These are phyloP conservation scores for Melanopsichium pennsylvanicum DNA, from an alignment of 1,284 basidiomycete genomes.

Conservation along the genomic window DNA sequence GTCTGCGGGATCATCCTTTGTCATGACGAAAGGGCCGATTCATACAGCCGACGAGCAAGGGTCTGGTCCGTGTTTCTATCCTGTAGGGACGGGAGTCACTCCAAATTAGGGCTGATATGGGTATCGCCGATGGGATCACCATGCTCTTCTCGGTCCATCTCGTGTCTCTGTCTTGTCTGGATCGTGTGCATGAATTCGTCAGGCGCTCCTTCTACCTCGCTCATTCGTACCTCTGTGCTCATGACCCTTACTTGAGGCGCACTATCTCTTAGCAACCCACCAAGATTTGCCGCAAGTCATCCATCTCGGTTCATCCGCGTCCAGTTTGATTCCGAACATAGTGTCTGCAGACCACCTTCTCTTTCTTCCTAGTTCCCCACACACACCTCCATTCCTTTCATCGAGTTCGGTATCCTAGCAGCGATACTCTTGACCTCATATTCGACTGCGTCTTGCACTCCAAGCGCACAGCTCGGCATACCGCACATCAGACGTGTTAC, in stretches of 20 bases:
- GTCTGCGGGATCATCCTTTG: no score
- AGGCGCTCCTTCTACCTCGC: conserved; percentile 19
- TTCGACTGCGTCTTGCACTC: not conserved
- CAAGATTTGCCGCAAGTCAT: not conserved
- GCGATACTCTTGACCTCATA: not conserved
- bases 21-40: no score
- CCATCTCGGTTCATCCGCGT: not conserved
- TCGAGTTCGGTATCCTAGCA: not conserved
- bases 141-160: not conserved
- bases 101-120: not conserved
- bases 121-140: not conserved
- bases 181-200: conserved; percentile 3
- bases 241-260: not conserved
- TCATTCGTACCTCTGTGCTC: not conserved
- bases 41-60: no score
- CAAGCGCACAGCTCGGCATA: no score
- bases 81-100: conserved; percentile 1
- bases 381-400: not conserved
- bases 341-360: no score
- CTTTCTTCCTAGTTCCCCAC: not conserved
- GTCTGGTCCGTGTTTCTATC: conserved; percentile 1
- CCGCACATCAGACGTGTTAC: no score
- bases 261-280: not conserved
- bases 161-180: not conserved
- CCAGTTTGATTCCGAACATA: not conserved